phyloP scores from a whole-genome alignment of 164 flowering plant genomes.

The Chimonanthus praecox region DNA sequence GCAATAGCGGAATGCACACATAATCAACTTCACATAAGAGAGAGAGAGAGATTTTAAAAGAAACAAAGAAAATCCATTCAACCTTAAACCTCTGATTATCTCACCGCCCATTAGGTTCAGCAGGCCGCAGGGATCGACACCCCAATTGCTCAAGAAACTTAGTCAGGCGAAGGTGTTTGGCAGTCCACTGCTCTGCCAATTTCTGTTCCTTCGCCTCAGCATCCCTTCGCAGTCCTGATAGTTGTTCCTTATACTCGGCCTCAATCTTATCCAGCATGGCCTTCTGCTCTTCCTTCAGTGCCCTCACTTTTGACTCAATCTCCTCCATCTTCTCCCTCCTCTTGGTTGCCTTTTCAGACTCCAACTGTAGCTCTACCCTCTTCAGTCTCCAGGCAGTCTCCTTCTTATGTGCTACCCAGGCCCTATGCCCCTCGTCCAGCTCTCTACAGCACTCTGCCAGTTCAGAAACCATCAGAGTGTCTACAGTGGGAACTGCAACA shows the following conservation, averaged over 20 bases:
- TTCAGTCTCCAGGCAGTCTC: conserved; percentile 89
- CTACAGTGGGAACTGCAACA: conserved; percentile 24
- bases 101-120: conserved; percentile 11
- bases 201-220: conserved; percentile 88
- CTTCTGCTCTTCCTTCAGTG: conserved; percentile 70
- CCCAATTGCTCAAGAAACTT: conserved; percentile 72
- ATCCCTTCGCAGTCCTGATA: conserved; percentile 62
- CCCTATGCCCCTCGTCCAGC: conserved; percentile 77
- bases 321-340: conserved; percentile 85
- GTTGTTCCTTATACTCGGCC: conserved; percentile 73
- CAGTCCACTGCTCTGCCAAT: conserved; percentile 70
- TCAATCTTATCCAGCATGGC: conserved; percentile 61
- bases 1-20: neutral
- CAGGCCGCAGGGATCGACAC: conserved; percentile 30
- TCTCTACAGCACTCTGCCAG: conserved; percentile 75
- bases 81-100: neutral
- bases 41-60: neutral
- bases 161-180: conserved; percentile 54
- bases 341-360: conserved; percentile 72
- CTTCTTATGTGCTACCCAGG: conserved; percentile 79
- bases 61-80: too few relatives aligned
- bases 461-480: conserved; percentile 38
- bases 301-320: conserved; percentile 60
- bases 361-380: conserved; percentile 80
- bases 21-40: too few relatives aligned